A percentile compares a stretch with the other conserved stretches of the same genome.
phyloP scores from a whole-genome alignment of 2,329 filamentous ascomycete genomes.

The Cryphonectria carpinicola region DNA sequence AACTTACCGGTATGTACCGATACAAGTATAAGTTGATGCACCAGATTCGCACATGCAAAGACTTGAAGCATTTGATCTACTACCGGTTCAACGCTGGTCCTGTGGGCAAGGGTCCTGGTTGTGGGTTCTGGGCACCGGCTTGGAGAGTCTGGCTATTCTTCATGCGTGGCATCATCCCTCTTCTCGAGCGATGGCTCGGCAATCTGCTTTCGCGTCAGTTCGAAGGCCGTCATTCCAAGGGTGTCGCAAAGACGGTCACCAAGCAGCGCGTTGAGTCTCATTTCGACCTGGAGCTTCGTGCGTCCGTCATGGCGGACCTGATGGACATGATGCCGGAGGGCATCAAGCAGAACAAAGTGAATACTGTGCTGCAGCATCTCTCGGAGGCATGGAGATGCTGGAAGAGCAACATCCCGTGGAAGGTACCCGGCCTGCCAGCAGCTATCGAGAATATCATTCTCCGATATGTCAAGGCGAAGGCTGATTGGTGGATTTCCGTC shows the following conservation, averaged over 20 bases:
- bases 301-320: slow-evolving; percentile 97
- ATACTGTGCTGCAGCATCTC: slow-evolving; percentile 94
- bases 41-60: slow-evolving; percentile 98
- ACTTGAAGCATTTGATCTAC: slow-evolving; percentile 98
- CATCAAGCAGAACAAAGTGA: slow-evolving; percentile 99
- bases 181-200: slow-evolving; percentile 95
- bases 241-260: slow-evolving; percentile 97
- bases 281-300: slow-evolving; percentile 94
- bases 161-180: slow-evolving; percentile 96
- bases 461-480: slow-evolving; percentile 98
- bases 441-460: slow-evolving; percentile 99
- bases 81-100: slow-evolving; percentile 97
- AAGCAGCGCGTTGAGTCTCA: slow-evolving; percentile 99
- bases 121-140: slow-evolving; percentile 98
- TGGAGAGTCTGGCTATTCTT: slow-evolving; percentile 99
- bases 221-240: slow-evolving; percentile 97
- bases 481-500: slow-evolving; percentile 99
- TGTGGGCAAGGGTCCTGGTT: slow-evolving; percentile 95
- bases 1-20: slow-evolving; percentile 98
- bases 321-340: slow-evolving; percentile 99
- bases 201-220: slow-evolving; percentile 97
- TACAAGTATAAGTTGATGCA: slow-evolving; percentile 99
- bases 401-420: slow-evolving; percentile 99
- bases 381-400: slow-evolving; percentile 99
- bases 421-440: slow-evolving; percentile 92